These are phyloP conservation scores for Eragrostis tef DNA, from an alignment of 202 grass and related monocot species.

Conservation along the genomic window DNA sequence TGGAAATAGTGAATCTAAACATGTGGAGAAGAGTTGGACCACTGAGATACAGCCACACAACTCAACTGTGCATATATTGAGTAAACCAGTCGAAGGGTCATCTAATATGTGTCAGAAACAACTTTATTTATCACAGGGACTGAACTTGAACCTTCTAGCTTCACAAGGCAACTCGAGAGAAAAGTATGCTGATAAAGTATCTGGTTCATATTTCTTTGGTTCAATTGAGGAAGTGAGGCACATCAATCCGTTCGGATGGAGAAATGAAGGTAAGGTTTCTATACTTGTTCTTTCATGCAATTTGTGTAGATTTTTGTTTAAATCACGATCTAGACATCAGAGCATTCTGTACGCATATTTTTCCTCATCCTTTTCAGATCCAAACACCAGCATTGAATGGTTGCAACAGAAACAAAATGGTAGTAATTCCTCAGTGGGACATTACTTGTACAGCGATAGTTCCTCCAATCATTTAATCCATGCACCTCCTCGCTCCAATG, in stretches of 20 bases:
- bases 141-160: constrained; percentile 40
- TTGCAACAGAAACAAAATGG: constrained; percentile 40
- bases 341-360: neutral
- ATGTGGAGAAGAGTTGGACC: constrained; percentile 44
- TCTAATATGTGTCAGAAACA: constrained; percentile 38
- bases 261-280: constrained; percentile 52
- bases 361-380: constrained; percentile 41
- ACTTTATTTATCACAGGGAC: constrained; percentile 38
- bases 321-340: constrained; percentile 34
- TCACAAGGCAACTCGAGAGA: constrained; percentile 43
- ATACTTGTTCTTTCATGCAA: neutral
- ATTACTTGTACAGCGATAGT: constrained; percentile 31
- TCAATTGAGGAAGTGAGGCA: constrained; percentile 39
- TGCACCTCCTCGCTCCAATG: constrained; percentile 39
- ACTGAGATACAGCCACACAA: constrained; percentile 40
- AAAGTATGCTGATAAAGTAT: constrained; percentile 35
- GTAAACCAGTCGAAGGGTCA: constrained; percentile 44
- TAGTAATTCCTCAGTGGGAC: constrained; percentile 25
- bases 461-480: constrained; percentile 26
- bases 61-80: constrained; percentile 28
- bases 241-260: constrained; percentile 47
- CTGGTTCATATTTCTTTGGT: constrained; percentile 41
- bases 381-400: constrained; percentile 33
- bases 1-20: constrained; percentile 32
- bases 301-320: constrained; percentile 16